Evolutionary conservation across 2,329 filamentous ascomycete genomes (phyloP).

Genomic region (Fusarium acutatum): DNA sequence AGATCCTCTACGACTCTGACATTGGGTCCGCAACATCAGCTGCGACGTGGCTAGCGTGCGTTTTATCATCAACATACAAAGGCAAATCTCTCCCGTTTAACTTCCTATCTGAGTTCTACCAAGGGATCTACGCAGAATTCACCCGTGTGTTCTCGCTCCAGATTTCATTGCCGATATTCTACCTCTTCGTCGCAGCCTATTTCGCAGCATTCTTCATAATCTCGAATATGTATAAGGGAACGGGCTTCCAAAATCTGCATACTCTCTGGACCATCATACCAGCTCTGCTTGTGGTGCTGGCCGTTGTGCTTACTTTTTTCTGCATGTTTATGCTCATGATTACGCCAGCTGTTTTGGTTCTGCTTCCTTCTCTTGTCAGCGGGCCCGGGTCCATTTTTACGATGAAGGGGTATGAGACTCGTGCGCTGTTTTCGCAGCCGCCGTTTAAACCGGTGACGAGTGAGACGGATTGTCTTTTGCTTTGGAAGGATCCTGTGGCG

Average conservation of each 20-base stretch:
- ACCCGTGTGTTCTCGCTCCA: not conserved
- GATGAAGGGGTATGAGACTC: not conserved
- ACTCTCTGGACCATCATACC: not conserved
- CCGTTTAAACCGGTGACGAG: not conserved
- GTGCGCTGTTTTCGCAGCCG: not conserved
- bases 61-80: not conserved
- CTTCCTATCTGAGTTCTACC: not conserved
- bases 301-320: not conserved
- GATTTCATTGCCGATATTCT: not conserved
- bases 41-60: not conserved
- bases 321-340: not conserved
- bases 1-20: not conserved
- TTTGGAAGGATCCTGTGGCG: slow-evolving; percentile 16
- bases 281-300: rapidly evolving
- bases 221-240: rapidly evolving
- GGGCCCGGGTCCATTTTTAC: not conserved
- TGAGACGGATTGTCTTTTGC: not conserved
- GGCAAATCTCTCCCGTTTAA: not conserved
- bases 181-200: not conserved
- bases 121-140: not conserved
- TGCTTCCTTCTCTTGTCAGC: not conserved
- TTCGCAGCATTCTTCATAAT: not conserved
- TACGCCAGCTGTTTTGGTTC: rapidly evolving
- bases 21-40: not conserved
- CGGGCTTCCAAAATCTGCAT: not conserved